Evolutionary conservation across 805 yeast genomes (phyloP).

Genomic region (Barnettozyma pratensis): DNA sequence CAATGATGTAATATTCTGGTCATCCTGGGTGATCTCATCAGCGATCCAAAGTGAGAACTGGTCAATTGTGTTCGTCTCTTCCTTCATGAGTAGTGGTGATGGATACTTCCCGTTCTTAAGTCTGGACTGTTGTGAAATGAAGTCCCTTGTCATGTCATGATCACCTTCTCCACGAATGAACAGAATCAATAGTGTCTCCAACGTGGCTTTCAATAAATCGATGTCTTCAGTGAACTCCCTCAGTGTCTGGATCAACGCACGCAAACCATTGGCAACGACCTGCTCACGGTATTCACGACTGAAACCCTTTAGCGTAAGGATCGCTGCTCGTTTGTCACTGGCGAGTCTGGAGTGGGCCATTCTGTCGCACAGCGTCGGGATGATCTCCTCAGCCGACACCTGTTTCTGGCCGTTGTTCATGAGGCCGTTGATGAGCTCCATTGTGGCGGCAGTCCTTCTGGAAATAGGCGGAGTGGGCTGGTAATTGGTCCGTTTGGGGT

Average conservation of each 20-base stretch:
- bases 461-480: no score
- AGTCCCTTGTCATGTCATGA: slow-evolving; percentile 59
- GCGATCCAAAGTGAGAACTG: slow-evolving; percentile 94
- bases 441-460: slow-evolving; percentile 6
- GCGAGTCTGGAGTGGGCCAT: slow-evolving; percentile 75
- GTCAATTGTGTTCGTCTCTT: slow-evolving; percentile 46
- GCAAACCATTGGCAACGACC: slow-evolving; percentile 81
- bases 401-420: slow-evolving; percentile 42
- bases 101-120: slow-evolving; percentile 74
- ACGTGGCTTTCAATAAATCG: slow-evolving; percentile 67
- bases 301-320: slow-evolving; percentile 81
- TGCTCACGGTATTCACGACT: slow-evolving; percentile 84
- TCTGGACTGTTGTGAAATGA: slow-evolving; percentile 74
- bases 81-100: slow-evolving; percentile 58
- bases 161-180: slow-evolving; percentile 67
- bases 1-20: slow-evolving; percentile 24
- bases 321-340: slow-evolving; percentile 87
- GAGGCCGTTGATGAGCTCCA: slow-evolving; percentile 38
- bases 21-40: slow-evolving; percentile 76
- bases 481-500: no score
- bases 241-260: slow-evolving; percentile 65
- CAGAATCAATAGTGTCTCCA: slow-evolving; percentile 80
- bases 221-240: slow-evolving; percentile 62
- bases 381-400: slow-evolving; percentile 73
- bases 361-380: slow-evolving; percentile 83